phyloP scores from a whole-genome alignment of 2,329 filamentous ascomycete species.

The Stemphylium vesicarium region DNA sequence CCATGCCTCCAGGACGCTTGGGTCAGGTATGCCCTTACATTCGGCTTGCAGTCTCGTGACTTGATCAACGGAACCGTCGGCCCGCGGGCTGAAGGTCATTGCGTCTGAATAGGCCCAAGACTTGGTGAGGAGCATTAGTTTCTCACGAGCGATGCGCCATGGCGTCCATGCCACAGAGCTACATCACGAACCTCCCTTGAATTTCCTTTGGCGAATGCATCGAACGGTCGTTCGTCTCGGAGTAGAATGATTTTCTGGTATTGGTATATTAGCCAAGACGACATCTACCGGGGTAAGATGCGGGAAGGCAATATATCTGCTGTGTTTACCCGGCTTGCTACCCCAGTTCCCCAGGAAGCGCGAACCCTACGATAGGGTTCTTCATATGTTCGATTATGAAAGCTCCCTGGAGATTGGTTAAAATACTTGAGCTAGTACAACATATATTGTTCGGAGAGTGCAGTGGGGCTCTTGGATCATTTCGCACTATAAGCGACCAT shows the following conservation, averaged over 20 bases:
- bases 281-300: conserved; percentile 8
- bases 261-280: conserved; percentile 25
- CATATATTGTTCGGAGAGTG: conserved; percentile 19
- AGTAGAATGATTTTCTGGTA: conserved; percentile 10
- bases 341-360: conserved; percentile 7
- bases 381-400: conserved; percentile 1
- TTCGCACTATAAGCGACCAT: conserved; percentile 13
- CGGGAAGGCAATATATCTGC: conserved; percentile 13
- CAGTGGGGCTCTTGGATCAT: conserved; percentile 4
- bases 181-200: not conserved
- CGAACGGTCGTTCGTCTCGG: conserved; percentile 14
- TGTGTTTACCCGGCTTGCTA: conserved; percentile 23
- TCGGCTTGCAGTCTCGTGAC: not conserved
- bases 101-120: conserved; percentile 6
- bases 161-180: conserved; percentile 2
- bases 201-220: conserved; percentile 1
- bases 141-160: conserved; percentile 1
- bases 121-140: conserved; percentile 15
- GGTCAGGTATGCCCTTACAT: not conserved
- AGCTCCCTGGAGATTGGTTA: conserved; percentile 7
- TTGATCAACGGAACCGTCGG: conserved; percentile 23
- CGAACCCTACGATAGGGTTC: conserved; percentile 8
- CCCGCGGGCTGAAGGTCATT: conserved; percentile 10
- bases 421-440: conserved; percentile 2
- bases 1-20: conserved; percentile 10